Evolutionary conservation across 148 eudicot genomes (phyloP).

Genomic region (Rhododendron henanense): DNA sequence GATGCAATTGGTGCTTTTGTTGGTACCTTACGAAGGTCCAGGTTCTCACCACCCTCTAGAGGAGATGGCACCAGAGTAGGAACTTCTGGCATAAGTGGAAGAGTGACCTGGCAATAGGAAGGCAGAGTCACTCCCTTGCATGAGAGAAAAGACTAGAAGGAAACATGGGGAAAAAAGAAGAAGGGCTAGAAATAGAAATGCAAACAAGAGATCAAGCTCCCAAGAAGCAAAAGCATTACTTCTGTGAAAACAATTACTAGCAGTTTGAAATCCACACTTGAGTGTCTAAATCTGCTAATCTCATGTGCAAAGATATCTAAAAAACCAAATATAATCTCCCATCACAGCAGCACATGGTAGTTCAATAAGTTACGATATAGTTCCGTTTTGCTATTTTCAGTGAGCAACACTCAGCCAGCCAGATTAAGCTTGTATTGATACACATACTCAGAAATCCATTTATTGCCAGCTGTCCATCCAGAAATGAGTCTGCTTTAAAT

Average conservation of each 20-base stretch:
- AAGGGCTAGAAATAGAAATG: neutral
- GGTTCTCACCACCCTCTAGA: slow-evolving; percentile 34
- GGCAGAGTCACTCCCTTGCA: neutral
- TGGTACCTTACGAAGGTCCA: slow-evolving; percentile 78
- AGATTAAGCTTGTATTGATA: neutral
- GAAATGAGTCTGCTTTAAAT: neutral
- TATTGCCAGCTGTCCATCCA: neutral
- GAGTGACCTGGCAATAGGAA: slow-evolving; percentile 34
- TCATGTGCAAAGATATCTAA: neutral
- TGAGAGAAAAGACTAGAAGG: neutral
- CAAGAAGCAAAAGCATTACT: neutral
- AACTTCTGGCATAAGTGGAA: slow-evolving; percentile 53
- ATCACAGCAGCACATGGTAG: neutral
- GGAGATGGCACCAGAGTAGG: slow-evolving; percentile 31
- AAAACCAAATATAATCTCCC: neutral
- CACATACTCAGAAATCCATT: neutral
- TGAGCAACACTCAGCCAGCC: too few species aligned
- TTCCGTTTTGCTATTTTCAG: too few species aligned
- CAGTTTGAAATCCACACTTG: neutral
- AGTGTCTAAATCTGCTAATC: neutral
- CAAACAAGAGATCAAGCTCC: neutral
- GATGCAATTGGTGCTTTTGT: slow-evolving; percentile 54
- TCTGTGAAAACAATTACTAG: neutral
- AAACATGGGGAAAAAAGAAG: too few species aligned
- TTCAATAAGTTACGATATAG: neutral